phyloP scores from a whole-genome alignment of 1,284 basidiomycete species.

The Ceratobasidium sp. region DNA sequence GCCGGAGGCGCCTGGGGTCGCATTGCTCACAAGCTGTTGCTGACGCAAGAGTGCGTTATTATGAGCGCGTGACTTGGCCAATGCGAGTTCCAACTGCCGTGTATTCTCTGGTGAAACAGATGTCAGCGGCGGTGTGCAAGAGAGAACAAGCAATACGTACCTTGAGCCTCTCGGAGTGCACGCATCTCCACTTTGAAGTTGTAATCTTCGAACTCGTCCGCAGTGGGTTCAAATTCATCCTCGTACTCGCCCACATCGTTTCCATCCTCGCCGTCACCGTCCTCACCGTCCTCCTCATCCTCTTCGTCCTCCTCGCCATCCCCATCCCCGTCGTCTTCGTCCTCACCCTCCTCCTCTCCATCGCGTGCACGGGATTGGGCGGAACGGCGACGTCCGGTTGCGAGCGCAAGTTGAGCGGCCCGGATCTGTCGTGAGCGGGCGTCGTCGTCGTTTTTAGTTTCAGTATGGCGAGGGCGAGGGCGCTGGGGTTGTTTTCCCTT shows the following conservation, averaged over 20 bases:
- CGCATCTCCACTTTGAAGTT: too few relatives aligned
- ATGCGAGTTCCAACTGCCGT: neutral
- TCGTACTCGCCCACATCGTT: neutral
- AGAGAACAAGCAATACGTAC: too few relatives aligned
- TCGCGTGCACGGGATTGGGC: neutral
- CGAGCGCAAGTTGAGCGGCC: neutral
- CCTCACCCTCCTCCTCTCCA: neutral
- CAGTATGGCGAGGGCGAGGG: neutral
- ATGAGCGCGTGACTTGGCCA: neutral
- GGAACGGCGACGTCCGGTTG: neutral
- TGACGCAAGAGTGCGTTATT: neutral
- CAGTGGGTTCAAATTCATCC: too few relatives aligned
- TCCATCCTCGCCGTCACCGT: neutral
- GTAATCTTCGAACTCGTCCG: too few relatives aligned
- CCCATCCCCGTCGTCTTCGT: neutral
- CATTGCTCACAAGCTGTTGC: neutral
- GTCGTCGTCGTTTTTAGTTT: neutral
- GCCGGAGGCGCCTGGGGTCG: conserved; percentile 6
- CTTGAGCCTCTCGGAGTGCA: too few relatives aligned
- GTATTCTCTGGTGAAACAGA: neutral
- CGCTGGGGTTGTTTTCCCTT: neutral
- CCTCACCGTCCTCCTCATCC: neutral
- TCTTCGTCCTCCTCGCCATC: neutral
- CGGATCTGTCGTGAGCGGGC: neutral
- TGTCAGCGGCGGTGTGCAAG: neutral